Conservation (phyloP, 495 filamentous ascomycete genomes). For the Penicillium atrosanguineum region DNA sequence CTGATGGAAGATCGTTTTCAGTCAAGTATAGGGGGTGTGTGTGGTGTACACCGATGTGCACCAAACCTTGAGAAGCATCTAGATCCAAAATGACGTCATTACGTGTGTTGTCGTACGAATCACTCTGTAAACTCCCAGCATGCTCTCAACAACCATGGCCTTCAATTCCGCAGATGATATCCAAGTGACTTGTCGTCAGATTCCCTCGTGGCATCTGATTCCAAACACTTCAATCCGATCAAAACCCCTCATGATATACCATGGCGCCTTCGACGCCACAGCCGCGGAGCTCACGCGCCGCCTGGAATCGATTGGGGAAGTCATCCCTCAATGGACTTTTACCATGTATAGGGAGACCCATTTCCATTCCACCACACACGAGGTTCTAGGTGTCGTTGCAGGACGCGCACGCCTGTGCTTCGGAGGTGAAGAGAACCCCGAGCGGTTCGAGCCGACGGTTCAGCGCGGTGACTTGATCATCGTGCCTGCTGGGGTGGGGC, state of each 20-base stretch:
- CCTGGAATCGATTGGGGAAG: conserved; percentile 49
- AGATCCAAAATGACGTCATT: conserved; percentile 13
- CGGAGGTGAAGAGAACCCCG: conserved; percentile 61
- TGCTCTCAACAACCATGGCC: conserved; percentile 16
- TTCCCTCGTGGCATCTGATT: conserved; percentile 53
- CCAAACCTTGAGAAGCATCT: background rate
- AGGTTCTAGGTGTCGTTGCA: conserved; percentile 58
- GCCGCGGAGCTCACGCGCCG: conserved; percentile 51
- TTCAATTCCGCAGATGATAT: conserved; percentile 49
- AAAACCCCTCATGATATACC: conserved; percentile 62
- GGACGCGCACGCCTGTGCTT: conserved; percentile 64
- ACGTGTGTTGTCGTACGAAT: background rate
- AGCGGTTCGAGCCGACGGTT: conserved; percentile 53
- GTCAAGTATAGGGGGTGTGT: background rate
- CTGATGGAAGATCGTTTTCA: background rate
- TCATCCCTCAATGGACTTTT: conserved; percentile 63
- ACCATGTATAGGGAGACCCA: conserved; percentile 64
- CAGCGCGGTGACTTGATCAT: conserved; percentile 61
- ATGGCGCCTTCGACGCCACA: conserved; percentile 49
- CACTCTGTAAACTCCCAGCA: background rate
- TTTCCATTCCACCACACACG: conserved; percentile 66
- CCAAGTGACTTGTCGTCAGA: conserved; percentile 54
- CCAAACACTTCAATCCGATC: conserved; percentile 65
- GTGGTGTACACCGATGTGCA: background rate
- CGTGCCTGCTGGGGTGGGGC: conserved; percentile 63